A percentile compares a stretch with the other conserved stretches of the same genome.
phyloP scores from a whole-genome alignment of 768 basidiomycete genomes.

The Suillus brevipes region DNA sequence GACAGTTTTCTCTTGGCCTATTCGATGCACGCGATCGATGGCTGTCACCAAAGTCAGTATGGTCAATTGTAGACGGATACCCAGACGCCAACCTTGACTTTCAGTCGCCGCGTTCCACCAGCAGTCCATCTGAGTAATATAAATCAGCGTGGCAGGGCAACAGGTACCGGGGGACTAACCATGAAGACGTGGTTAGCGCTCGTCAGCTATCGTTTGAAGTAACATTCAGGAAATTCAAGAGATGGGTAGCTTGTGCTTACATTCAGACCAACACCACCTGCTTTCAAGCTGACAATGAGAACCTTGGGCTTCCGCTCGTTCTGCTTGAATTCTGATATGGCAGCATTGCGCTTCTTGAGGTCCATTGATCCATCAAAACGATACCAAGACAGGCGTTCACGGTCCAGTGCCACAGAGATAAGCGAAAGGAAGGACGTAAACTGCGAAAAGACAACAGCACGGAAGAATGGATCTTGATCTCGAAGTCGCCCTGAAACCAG shows the following conservation, averaged over 20 bases:
- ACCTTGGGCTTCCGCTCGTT: conserved; percentile 72
- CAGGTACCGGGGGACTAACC: conserved; percentile 41
- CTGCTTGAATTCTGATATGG: conserved; percentile 76
- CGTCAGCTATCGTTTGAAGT: conserved; percentile 51
- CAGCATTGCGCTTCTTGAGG: conserved; percentile 73
- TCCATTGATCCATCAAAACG: conserved; percentile 95
- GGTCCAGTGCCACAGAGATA: conserved; percentile 67
- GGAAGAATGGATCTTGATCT: conserved; percentile 73
- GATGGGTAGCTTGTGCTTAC: conserved; percentile 38
- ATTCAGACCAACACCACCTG: conserved; percentile 91
- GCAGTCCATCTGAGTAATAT: conserved; percentile 71
- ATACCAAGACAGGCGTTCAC: conserved; percentile 66
- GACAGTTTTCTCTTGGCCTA: conserved; percentile 81
- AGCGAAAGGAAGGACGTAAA: conserved; percentile 88
- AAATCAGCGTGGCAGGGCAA: conserved; percentile 9
- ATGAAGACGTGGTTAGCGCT: conserved; percentile 85
- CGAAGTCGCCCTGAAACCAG: conserved; percentile 52
- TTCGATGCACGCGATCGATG: conserved; percentile 83
- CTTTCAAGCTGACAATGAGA: conserved; percentile 78
- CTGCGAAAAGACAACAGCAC: conserved; percentile 88
- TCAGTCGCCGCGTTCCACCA: conserved; percentile 91
- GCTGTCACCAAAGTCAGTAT: conserved; percentile 43
- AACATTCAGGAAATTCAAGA: conserved; percentile 8
- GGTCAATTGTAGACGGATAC: background rate
- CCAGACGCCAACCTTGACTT: conserved; percentile 58